Evolutionary conservation across 352 stramenopile species (phyloP).

Genomic region (Phytophthora kernoviae): DNA sequence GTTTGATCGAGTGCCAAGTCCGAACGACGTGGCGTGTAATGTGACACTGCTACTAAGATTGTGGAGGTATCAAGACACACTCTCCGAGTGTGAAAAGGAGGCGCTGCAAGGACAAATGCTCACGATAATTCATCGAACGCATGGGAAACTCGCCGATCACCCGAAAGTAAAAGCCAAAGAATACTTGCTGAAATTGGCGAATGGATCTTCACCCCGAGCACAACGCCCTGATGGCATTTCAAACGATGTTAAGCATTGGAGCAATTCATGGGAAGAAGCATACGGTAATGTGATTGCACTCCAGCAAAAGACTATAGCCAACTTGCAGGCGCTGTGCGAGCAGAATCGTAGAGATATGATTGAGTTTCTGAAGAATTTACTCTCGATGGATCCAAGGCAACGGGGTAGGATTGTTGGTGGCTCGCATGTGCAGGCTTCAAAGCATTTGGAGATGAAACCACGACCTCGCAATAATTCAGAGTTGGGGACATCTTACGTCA

Average conservation of each 20-base stretch:
- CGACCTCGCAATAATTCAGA: neutral
- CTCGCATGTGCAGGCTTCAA: neutral
- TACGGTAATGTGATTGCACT: conserved; percentile 75
- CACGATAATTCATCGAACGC: conserved; percentile 64
- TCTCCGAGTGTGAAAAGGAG: conserved; percentile 35
- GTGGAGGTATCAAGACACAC: conserved; percentile 51
- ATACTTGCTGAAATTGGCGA: conserved; percentile 66
- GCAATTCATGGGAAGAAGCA: conserved; percentile 68
- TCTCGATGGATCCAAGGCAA: conserved; percentile 50
- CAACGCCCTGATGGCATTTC: conserved; percentile 17
- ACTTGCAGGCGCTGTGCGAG: conserved; percentile 59
- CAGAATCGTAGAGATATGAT: conserved; percentile 48
- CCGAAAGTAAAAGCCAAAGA: conserved; percentile 70
- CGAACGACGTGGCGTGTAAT: conserved; percentile 44
- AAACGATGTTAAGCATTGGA: conserved; percentile 39
- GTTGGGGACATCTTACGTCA: conserved; percentile 7
- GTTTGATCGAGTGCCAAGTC: conserved; percentile 65
- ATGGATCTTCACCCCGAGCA: conserved; percentile 15
- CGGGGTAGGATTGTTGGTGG: conserved; percentile 24
- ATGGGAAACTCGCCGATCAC: conserved; percentile 58
- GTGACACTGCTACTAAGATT: conserved; percentile 47
- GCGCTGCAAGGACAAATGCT: conserved; percentile 66
- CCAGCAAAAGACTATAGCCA: conserved; percentile 79
- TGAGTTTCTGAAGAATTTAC: conserved; percentile 54
- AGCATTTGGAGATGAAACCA: conserved; percentile 19